Conservation (phyloP, 2,329 filamentous ascomycete species). For the Lojkania enalia region DNA sequence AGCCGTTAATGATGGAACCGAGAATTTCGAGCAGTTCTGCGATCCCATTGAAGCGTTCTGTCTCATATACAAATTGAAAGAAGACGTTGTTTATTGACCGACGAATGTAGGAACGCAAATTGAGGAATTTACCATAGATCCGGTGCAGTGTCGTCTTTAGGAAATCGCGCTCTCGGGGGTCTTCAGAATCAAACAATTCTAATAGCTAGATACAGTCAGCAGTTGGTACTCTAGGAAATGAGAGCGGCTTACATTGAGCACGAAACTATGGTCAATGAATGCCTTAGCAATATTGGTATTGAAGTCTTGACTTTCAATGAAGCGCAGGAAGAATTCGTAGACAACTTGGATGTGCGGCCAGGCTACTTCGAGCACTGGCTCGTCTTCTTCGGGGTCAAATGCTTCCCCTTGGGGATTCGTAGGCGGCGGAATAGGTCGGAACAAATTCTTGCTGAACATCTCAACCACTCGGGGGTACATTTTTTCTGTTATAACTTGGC, state of each 20-base stretch:
- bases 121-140: constrained; percentile 99
- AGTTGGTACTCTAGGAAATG: not conserved
- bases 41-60: constrained; percentile 97
- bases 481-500: constrained; percentile 96
- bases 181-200: constrained; percentile 98
- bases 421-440: constrained; percentile 93
- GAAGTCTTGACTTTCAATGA: constrained; percentile 99
- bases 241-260: constrained; percentile 65
- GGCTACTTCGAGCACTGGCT: constrained; percentile 94
- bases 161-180: constrained; percentile 94
- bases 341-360: constrained; percentile 99
- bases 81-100: constrained; percentile 99
- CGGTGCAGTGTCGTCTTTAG: constrained; percentile 96
- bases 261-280: constrained; percentile 98
- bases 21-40: constrained; percentile 95
- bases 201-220: constrained; percentile 63
- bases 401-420: constrained; percentile 98
- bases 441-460: constrained; percentile 99
- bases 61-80: constrained; percentile 99
- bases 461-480: constrained; percentile 99
- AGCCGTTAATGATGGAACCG: constrained; percentile 98
- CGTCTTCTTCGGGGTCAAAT: constrained; percentile 97
- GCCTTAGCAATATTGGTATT: constrained; percentile 99
- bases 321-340: constrained; percentile 98
- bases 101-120: constrained; percentile 93